These are phyloP conservation scores for Dryas alaskensis DNA, from an alignment of 306 rosid genomes.

Conservation along the genomic window DNA sequence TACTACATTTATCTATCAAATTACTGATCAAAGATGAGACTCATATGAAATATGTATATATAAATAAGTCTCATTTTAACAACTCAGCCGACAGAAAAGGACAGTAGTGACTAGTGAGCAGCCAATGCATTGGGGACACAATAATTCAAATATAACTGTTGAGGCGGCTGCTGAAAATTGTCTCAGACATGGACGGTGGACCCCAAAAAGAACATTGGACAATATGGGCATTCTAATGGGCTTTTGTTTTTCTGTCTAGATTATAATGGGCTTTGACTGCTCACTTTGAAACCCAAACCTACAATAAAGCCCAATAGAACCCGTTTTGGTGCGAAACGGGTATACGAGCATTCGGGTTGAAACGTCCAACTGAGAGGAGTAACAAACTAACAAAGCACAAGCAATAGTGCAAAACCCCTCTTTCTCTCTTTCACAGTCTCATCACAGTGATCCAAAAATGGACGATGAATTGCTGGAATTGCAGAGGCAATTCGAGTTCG, in stretches of 20 bases:
- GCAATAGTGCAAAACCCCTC: neutral
- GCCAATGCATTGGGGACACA: neutral
- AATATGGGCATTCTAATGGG: neutral
- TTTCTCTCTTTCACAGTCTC: neutral
- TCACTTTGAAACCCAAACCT: neutral
- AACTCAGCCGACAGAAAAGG: neutral
- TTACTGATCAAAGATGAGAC: too few relatives aligned
- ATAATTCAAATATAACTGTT: neutral
- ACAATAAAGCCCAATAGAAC: neutral
- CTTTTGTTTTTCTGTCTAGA: neutral
- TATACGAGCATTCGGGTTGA: neutral
- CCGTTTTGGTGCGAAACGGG: neutral
- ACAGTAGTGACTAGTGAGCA: too few relatives aligned
- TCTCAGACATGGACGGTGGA: neutral
- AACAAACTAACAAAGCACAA: too few relatives aligned
- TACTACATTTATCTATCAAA: too few relatives aligned
- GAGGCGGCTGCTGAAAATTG: neutral
- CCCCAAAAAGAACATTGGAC: neutral
- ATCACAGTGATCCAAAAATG: slow-evolving; percentile 46
- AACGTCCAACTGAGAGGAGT: neutral
- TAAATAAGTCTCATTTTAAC: neutral
- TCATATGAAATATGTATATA: too few relatives aligned
- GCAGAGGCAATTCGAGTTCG: slow-evolving; percentile 92
- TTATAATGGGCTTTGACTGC: too few relatives aligned
- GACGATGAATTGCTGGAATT: slow-evolving; percentile 91